These are phyloP conservation scores for Parvularia atlantis DNA, from an alignment of 78 protist genomes.

Conservation along the genomic window DNA sequence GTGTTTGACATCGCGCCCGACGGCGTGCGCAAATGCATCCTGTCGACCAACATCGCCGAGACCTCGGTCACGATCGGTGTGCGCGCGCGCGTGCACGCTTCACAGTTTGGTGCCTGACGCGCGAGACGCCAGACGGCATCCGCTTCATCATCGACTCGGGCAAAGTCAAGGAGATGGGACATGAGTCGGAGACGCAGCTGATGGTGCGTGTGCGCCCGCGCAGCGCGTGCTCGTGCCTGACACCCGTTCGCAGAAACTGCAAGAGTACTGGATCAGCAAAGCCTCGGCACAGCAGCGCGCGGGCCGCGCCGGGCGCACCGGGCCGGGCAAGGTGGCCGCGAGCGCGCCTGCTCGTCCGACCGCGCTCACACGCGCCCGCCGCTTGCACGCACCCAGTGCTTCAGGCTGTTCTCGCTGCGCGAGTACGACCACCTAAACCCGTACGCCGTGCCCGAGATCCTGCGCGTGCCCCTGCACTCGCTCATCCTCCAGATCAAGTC, in stretches of 20 bases:
- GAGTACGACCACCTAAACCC: neutral
- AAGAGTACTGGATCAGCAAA: slow-evolving; percentile 11
- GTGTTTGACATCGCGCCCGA: slow-evolving; percentile 10
- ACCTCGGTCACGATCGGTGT: no score
- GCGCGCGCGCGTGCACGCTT: no score
- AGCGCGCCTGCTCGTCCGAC: no score
- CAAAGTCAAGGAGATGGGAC: slow-evolving; percentile 24
- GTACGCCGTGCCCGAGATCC: slow-evolving; percentile 12
- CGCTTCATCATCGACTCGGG: slow-evolving; percentile 58
- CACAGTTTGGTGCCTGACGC: slow-evolving; percentile 14
- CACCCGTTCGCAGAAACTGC: slow-evolving; percentile 6
- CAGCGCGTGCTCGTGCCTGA: no score
- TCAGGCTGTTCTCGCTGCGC: slow-evolving; percentile 1
- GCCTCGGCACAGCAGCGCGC: slow-evolving; percentile 18
- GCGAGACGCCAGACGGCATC: slow-evolving; percentile 46
- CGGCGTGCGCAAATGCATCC: slow-evolving; percentile 19
- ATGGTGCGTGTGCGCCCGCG: no score
- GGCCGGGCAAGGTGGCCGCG: no score
- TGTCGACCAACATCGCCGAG: slow-evolving; percentile 57
- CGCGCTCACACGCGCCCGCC: no score
- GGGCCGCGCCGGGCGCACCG: slow-evolving; percentile 42
- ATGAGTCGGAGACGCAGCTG: neutral
- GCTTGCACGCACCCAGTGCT: no score
- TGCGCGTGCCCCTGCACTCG: neutral
- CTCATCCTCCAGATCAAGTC: slow-evolving; percentile 2